Evolutionary conservation across 225 moss, liverwort and hornwort genomes (phyloP).

Genomic region (Bryum argenteum): DNA sequence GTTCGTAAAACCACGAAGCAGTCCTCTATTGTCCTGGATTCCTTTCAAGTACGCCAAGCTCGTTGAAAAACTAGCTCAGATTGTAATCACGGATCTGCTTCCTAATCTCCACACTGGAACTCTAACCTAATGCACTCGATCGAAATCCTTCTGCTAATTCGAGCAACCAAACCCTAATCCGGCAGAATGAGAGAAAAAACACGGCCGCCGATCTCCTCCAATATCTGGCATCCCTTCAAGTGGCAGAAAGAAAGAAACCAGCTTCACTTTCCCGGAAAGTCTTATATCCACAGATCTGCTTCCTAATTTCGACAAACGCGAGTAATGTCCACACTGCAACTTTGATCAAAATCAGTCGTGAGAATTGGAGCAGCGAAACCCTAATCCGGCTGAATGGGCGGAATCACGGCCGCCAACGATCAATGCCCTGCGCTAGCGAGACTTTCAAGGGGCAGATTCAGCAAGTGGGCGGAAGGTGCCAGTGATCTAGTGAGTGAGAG

Average conservation of each 20-base stretch:
- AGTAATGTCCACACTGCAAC: background rate
- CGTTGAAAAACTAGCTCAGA: background rate
- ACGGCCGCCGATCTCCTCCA: no score
- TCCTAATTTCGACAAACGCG: background rate
- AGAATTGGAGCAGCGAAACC: conserved; percentile 24
- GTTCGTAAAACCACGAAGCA: background rate
- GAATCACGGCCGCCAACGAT: background rate
- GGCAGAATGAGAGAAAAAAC: background rate
- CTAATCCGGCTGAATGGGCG: conserved; percentile 13
- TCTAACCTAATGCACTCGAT: conserved; percentile 22
- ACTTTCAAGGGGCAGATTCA: no score
- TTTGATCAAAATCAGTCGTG: conserved; percentile 21
- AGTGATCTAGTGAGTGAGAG: no score
- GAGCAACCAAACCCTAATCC: conserved; percentile 33
- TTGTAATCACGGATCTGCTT: background rate
- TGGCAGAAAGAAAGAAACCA: background rate
- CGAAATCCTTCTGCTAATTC: conserved; percentile 21
- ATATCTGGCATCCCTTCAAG: background rate
- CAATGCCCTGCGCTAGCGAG: no score
- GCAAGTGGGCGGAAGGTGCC: no score
- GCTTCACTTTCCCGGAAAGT: background rate
- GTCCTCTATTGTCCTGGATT: background rate
- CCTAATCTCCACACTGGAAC: background rate
- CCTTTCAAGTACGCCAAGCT: background rate
- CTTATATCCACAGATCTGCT: background rate